Evolutionary conservation across 352 stramenopile genomes (phyloP).

Genomic region (Globisporangium camurandrum): DNA sequence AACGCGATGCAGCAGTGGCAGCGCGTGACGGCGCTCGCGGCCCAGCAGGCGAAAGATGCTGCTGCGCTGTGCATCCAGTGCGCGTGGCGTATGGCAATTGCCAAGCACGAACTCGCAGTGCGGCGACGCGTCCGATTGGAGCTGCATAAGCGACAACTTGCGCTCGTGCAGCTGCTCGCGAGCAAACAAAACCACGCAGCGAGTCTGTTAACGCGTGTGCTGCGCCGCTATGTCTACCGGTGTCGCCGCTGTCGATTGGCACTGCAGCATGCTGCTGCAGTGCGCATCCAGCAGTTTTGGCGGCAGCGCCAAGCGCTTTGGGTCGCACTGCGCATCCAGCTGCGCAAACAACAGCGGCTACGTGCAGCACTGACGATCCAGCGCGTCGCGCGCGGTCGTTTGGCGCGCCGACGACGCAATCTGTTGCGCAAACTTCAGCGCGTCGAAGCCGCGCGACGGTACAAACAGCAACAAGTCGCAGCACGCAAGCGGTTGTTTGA

Average conservation of each 20-base stretch:
- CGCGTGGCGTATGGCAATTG: constrained; percentile 48
- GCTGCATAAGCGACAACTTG: constrained; percentile 33
- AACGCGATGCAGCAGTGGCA: constrained; percentile 43
- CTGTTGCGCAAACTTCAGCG: constrained; percentile 34
- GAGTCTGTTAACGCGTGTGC: constrained; percentile 31
- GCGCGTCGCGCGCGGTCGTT: constrained; percentile 19
- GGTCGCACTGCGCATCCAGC: constrained; percentile 30
- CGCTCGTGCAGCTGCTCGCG: constrained; percentile 30
- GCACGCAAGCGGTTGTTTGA: constrained; percentile 7
- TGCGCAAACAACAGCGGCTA: constrained; percentile 23
- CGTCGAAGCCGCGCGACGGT: constrained; percentile 16
- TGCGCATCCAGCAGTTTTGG: constrained; percentile 48
- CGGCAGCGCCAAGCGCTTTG: constrained; percentile 32
- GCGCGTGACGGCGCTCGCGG: constrained; percentile 12
- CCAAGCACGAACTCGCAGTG: constrained; percentile 15
- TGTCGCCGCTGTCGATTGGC: constrained; percentile 3
- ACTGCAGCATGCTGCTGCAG: constrained; percentile 16
- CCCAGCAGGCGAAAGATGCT: constrained; percentile 9
- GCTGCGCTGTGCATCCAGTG: constrained; percentile 32
- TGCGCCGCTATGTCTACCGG: constrained; percentile 18
- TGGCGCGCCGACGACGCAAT: constrained; percentile 20
- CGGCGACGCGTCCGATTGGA: constrained; percentile 25
- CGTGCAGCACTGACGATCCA: constrained; percentile 43
- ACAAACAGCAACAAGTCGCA: constrained; percentile 1
- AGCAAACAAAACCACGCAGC: constrained; percentile 39